Conservation (phyloP, 805 yeast species). For the Metschnikowia vanudenii region DNA sequence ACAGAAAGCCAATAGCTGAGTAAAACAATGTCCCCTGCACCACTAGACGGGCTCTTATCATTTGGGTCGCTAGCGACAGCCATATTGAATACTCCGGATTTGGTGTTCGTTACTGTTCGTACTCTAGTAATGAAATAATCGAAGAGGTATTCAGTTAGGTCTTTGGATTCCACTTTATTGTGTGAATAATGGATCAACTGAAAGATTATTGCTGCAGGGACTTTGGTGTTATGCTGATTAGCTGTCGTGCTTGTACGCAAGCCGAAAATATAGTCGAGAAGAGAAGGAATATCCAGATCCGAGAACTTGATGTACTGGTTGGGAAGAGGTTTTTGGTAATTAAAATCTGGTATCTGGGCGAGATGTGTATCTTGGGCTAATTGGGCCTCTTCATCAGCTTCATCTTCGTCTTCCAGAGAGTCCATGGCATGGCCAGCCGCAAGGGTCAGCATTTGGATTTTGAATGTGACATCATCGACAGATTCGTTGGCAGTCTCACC, state of each 20-base stretch:
- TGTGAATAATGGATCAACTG: constrained; percentile 72
- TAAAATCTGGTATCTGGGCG: constrained; percentile 42
- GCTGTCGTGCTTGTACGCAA: constrained; percentile 40
- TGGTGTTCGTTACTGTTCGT: constrained; percentile 57
- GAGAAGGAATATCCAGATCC: constrained; percentile 53
- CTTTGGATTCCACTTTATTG: constrained; percentile 51
- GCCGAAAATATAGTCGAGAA: constrained; percentile 48
- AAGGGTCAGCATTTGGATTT: constrained; percentile 35
- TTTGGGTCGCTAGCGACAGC: constrained; percentile 24
- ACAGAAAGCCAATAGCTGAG: constrained; percentile 89
- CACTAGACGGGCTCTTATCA: constrained; percentile 18
- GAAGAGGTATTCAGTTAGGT: constrained; percentile 56
- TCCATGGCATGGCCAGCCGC: constrained; percentile 21
- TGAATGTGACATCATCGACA: constrained; percentile 35
- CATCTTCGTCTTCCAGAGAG: constrained; percentile 22
- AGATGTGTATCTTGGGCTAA: constrained; percentile 31
- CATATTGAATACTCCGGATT: constrained; percentile 55
- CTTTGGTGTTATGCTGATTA: constrained; percentile 46
- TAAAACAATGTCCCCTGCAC: constrained; percentile 62
- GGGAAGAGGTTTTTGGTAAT: constrained; percentile 52
- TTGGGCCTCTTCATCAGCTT: constrained; percentile 27
- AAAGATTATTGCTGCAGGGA: constrained; percentile 68
- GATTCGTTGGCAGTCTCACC: constrained; percentile 24
- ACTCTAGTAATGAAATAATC: constrained; percentile 62
- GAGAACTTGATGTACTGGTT: constrained; percentile 62